Percentiles rank a stretch among this genome's conserved stretches.
Evolutionary conservation across 768 basidiomycete genomes (phyloP).

Genomic region (Serendipita sp.): DNA sequence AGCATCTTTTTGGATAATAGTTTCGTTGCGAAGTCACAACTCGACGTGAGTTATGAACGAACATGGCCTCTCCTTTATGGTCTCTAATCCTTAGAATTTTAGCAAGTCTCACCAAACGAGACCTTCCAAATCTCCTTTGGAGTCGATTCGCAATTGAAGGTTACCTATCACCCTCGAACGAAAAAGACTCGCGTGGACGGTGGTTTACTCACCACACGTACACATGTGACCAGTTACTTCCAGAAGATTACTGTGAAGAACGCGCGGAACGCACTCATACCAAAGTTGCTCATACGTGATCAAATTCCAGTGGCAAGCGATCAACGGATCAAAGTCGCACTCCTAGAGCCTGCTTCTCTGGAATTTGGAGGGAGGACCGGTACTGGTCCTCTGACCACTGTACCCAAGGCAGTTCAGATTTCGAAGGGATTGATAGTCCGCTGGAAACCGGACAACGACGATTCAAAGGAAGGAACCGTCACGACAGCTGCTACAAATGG

Average conservation of each 20-base stretch:
- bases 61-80: too few species aligned
- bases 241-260: conserved; percentile 14
- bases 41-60: conserved; percentile 14
- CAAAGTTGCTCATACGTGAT: conserved; percentile 16
- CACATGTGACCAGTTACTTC: conserved; percentile 7
- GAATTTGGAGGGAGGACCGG: neutral
- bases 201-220: conserved; percentile 7
- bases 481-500: conserved; percentile 24
- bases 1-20: conserved; percentile 41
- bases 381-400: neutral
- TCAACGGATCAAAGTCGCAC: conserved; percentile 17
- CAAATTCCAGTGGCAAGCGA: conserved; percentile 18
- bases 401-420: neutral
- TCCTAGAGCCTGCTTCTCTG: conserved; percentile 18
- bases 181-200: conserved; percentile 7
- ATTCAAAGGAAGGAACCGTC: conserved; percentile 29
- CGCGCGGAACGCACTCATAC: conserved; percentile 5
- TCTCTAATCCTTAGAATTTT: neutral
- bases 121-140: conserved; percentile 43
- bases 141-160: conserved; percentile 19
- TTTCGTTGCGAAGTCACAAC: conserved; percentile 37
- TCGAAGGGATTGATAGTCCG: conserved; percentile 7
- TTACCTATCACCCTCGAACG: conserved; percentile 21
- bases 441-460: conserved; percentile 18
- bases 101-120: conserved; percentile 36